A percentile compares a stretch with the other conserved stretches of the same genome.
phyloP scores from a whole-genome alignment of 2,329 filamentous ascomycete genomes.

The Metarhizium sp. region DNA sequence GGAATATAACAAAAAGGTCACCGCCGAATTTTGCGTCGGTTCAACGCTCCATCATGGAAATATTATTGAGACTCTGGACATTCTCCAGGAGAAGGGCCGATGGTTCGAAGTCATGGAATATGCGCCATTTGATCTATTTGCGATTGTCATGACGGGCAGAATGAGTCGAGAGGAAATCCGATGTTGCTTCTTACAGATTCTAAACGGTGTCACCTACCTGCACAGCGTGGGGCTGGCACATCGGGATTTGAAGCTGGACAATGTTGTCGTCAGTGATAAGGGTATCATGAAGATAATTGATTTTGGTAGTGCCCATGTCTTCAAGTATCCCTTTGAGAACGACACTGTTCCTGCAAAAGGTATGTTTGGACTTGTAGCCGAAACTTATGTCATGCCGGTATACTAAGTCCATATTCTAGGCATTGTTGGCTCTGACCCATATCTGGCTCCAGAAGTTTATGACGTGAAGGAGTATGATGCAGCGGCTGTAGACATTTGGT shows the following conservation, averaged over 20 bases:
- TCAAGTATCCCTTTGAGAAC: conserved; percentile 93
- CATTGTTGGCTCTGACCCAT: conserved; percentile 79
- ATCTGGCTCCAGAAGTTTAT: conserved; percentile 93
- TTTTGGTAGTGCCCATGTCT: conserved; percentile 95
- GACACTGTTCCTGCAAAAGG: conserved; percentile 34
- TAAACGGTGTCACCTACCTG: conserved; percentile 88
- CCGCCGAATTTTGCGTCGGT: conserved; percentile 95
- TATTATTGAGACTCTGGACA: conserved; percentile 95
- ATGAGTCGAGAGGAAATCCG: conserved; percentile 88
- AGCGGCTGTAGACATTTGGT: conserved; percentile 93
- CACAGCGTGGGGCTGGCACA: conserved; percentile 94
- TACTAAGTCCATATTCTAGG: conserved; percentile 26
- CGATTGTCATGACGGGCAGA: conserved; percentile 97
- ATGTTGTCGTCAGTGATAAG: conserved; percentile 90
- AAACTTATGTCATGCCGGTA: background rate
- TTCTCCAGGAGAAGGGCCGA: conserved; percentile 83
- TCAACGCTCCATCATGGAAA: conserved; percentile 96
- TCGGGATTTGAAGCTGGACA: conserved; percentile 91
- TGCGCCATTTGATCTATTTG: conserved; percentile 90
- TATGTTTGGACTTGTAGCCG: conserved; percentile 10
- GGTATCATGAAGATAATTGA: conserved; percentile 99
- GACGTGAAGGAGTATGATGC: conserved; percentile 90
- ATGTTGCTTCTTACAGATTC: conserved; percentile 87
- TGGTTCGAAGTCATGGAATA: conserved; percentile 99
- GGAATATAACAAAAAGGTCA: conserved; percentile 97